A percentile compares a stretch with the other conserved stretches of the same genome.
Evolutionary conservation across 208 protist genomes (phyloP).

Genomic region (Acanthamoeba divionensis): DNA sequence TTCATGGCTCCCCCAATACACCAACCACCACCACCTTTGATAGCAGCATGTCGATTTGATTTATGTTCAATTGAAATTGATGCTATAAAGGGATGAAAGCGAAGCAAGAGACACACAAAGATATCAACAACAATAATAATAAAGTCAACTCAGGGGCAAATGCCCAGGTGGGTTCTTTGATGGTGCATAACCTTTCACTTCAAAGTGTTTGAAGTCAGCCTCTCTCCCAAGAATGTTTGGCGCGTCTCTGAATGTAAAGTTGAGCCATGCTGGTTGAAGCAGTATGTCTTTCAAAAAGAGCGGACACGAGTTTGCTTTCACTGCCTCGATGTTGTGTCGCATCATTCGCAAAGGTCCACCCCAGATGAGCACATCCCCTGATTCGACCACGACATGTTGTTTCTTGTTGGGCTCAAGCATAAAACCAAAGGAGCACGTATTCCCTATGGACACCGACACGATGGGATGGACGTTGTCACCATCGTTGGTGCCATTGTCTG

Average conservation of each 20-base stretch:
- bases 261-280: neutral
- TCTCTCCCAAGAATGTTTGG: constrained; percentile 50
- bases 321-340: constrained; percentile 42
- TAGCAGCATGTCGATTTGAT: too few species aligned
- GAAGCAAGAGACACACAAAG: too few species aligned
- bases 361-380: constrained; percentile 59
- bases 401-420: neutral
- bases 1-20: too few species aligned
- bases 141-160: too few species aligned
- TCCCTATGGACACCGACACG: constrained; percentile 59
- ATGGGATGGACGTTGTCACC: constrained; percentile 66
- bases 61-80: too few species aligned
- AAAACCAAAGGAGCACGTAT: constrained; percentile 57
- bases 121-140: too few species aligned
- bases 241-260: constrained; percentile 61
- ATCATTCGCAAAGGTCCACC: constrained; percentile 59
- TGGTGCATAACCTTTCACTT: too few species aligned
- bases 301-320: neutral
- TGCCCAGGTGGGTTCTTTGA: too few species aligned
- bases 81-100: too few species aligned
- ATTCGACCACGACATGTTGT: neutral
- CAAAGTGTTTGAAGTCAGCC: neutral
- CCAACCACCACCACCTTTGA: too few species aligned
- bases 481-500: constrained; percentile 51
- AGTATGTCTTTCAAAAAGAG: neutral